Evolutionary conservation across 139 green algal genomes (phyloP).

Genomic region (Pleodorina starrii): DNA sequence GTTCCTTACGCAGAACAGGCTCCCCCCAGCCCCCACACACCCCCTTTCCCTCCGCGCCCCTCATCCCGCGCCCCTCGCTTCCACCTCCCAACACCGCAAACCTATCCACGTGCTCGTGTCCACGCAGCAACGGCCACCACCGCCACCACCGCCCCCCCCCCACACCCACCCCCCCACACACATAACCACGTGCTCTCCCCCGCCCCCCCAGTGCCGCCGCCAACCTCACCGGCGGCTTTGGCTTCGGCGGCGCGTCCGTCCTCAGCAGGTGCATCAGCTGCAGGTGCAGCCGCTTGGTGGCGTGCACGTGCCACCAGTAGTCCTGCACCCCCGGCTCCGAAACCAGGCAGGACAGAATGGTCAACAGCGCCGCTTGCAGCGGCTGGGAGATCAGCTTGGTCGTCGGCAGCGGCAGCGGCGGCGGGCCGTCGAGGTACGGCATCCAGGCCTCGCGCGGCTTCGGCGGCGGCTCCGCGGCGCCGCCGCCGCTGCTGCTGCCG

Average conservation of each 20-base stretch:
- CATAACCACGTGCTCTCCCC: too few species aligned
- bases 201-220: too few species aligned
- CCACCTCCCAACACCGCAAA: too few species aligned
- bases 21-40: too few species aligned
- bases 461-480: not conserved
- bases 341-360: slow-evolving; percentile 14
- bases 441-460: slow-evolving; percentile 8
- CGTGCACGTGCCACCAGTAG: slow-evolving; percentile 26
- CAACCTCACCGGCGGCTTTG: not conserved
- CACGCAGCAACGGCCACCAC: too few species aligned
- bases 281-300: slow-evolving; percentile 22
- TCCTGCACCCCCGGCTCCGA: slow-evolving; percentile 35
- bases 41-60: too few species aligned
- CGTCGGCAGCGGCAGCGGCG: slow-evolving; percentile 2
- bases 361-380: slow-evolving; percentile 10
- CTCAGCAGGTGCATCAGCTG: not conserved
- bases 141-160: too few species aligned
- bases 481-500: too few species aligned
- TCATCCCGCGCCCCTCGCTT: too few species aligned
- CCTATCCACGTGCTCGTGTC: too few species aligned
- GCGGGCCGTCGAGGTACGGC: not conserved
- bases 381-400: not conserved
- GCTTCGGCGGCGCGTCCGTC: not conserved
- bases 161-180: too few species aligned
- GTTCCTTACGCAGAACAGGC: too few species aligned